phyloP scores from a whole-genome alignment of 208 protist genomes.

The Naegleria lovaniensis region DNA sequence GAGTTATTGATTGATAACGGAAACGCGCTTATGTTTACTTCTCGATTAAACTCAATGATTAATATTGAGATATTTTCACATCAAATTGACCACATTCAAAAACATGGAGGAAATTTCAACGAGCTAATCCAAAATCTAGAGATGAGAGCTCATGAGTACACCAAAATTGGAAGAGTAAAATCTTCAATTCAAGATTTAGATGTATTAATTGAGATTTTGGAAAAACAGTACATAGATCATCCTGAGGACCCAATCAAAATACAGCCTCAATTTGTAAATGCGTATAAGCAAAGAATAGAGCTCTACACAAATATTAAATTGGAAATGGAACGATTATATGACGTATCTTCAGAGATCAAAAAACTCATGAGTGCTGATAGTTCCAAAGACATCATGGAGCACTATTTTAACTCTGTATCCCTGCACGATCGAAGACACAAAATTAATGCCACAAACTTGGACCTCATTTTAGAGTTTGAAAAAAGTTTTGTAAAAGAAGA shows the following conservation, averaged over 20 bases:
- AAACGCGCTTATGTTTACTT: background rate
- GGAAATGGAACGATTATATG: background rate
- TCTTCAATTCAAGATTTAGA: background rate
- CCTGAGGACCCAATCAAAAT: background rate
- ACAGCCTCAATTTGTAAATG: background rate
- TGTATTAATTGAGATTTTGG: background rate
- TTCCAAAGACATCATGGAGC: background rate
- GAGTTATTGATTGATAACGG: background rate
- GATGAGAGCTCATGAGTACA: background rate
- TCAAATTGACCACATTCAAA: background rate
- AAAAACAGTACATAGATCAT: background rate
- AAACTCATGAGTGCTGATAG: background rate
- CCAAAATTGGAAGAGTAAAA: background rate
- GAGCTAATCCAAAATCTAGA: background rate
- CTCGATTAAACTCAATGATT: background rate
- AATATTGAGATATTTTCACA: background rate
- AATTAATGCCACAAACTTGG: background rate
- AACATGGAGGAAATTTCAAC: background rate
- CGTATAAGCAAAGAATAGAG: background rate
- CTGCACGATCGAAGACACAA: background rate
- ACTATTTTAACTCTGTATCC: background rate
- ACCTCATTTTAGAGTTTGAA: background rate
- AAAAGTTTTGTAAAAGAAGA: background rate
- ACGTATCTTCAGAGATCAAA: background rate
- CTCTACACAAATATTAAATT: background rate